Percentiles rank a stretch among this genome's conserved stretches.
Evolutionary conservation across 495 filamentous ascomycete genomes (phyloP).

Genomic region (Aspergillus olivimuriae): DNA sequence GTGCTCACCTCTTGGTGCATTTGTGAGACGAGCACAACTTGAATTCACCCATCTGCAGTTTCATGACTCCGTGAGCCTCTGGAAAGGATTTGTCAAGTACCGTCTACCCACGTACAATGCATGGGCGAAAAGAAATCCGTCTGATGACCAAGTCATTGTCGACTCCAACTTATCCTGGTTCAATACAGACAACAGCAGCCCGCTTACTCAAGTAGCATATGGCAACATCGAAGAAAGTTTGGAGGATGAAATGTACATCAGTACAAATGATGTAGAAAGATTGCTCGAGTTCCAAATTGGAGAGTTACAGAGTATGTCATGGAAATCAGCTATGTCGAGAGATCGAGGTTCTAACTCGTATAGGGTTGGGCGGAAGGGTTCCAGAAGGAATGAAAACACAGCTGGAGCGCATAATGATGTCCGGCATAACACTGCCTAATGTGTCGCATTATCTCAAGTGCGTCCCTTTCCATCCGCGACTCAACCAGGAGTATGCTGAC

Average conservation of each 20-base stretch:
- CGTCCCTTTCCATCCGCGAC: slow-evolving; percentile 8
- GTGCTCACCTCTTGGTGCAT: slow-evolving; percentile 78
- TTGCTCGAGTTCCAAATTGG: slow-evolving; percentile 83
- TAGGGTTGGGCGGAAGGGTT: slow-evolving; percentile 61
- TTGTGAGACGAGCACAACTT: slow-evolving; percentile 66
- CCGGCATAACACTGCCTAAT: slow-evolving; percentile 60
- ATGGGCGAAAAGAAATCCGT: slow-evolving; percentile 66
- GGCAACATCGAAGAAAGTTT: slow-evolving; percentile 47
- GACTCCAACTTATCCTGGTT: slow-evolving; percentile 55
- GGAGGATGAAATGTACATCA: slow-evolving; percentile 44
- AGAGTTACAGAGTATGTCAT: slow-evolving; percentile 70
- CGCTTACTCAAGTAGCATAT: slow-evolving; percentile 56
- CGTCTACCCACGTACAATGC: slow-evolving; percentile 63
- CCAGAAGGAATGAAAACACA: slow-evolving; percentile 60
- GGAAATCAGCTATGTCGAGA: not conserved
- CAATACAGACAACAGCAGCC: slow-evolving; percentile 29
- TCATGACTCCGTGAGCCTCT: slow-evolving; percentile 65
- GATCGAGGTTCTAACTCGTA: slow-evolving; percentile 18
- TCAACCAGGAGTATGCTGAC: slow-evolving; percentile 3
- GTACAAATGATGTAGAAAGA: slow-evolving; percentile 77
- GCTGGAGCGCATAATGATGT: slow-evolving; percentile 59
- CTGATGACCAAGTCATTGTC: slow-evolving; percentile 54
- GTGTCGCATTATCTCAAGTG: slow-evolving; percentile 73
- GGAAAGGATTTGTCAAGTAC: slow-evolving; percentile 74
- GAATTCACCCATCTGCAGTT: slow-evolving; percentile 81